Percentiles rank a stretch among this genome's conserved stretches.
Conservation (phyloP, 441 rosid species). For the Populus trichocarpa region DNA sequence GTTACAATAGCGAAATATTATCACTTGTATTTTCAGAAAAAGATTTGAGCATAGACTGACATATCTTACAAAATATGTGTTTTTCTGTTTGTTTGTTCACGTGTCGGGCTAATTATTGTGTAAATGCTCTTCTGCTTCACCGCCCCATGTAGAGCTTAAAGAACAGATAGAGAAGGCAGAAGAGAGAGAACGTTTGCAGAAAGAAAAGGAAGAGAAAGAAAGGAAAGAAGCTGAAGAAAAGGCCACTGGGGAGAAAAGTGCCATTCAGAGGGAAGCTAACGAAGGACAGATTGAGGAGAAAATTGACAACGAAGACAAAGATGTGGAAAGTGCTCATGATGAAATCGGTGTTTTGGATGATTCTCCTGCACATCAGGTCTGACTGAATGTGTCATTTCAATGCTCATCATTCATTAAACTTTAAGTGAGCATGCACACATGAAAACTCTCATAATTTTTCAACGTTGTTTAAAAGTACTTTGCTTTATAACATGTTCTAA, state of each 20-base stretch:
- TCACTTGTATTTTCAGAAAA: neutral
- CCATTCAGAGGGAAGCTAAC: constrained; percentile 35
- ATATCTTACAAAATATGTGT: neutral
- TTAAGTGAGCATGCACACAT: neutral
- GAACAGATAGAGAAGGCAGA: constrained; percentile 91
- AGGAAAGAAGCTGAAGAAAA: constrained; percentile 67
- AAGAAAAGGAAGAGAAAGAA: constrained; percentile 81
- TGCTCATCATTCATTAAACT: constrained; percentile 5
- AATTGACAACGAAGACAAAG: constrained; percentile 34
- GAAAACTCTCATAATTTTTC: neutral
- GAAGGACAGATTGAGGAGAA: constrained; percentile 25
- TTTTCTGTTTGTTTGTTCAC: neutral
- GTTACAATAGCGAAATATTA: too few species aligned
- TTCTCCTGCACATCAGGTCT: constrained; percentile 53
- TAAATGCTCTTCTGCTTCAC: constrained; percentile 3
- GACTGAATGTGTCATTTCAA: constrained; percentile 5
- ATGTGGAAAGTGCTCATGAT: constrained; percentile 32
- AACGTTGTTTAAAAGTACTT: neutral
- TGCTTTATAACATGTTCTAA: neutral
- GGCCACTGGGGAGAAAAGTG: constrained; percentile 32
- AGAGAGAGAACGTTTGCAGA: constrained; percentile 74
- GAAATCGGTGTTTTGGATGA: constrained; percentile 54
- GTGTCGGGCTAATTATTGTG: neutral
- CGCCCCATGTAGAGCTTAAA: constrained; percentile 51
- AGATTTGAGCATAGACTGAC: constrained; percentile 1